Evolutionary conservation across 2,329 filamentous ascomycete species (phyloP), one percentile per base, ranked within the genome.

Genomic region (Calonectria fujianensis): DNA sequence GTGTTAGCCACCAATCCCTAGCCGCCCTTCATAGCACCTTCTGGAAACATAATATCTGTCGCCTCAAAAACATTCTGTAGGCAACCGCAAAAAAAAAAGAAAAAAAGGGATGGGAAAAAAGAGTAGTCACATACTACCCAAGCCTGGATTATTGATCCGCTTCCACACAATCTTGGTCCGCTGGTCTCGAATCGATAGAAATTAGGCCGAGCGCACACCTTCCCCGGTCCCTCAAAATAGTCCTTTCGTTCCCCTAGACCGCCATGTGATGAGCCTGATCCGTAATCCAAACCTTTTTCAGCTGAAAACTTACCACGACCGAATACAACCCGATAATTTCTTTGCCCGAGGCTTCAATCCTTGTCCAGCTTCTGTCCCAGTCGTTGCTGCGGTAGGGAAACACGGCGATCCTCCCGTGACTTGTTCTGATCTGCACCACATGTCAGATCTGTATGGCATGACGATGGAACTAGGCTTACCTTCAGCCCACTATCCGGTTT

Each of bases 281-380:
- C 29, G 41, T 41, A 50, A 65, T 48, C 13, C 16, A 48, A 65
- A 20, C 5, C 45, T 20, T 16, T 11, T n/a, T 29, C 61, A 50
- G n/a, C 27, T n/a, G 39, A 65, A 48, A 41, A 32, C 61, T 50
- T 50, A 65, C 61, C 13, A 41, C 61, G 24, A 65, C 41, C 41
- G 61, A 65, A 29, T 65, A 65, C n/a, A 65, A 48, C 61, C 61
- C 61, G n/a, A 65, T 11, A 7, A 65, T 35, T 5, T 65, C 61
- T 27, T 50, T 48, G 41, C 61, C 61, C 18, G 61, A 65, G 16
- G 29, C 27, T 65, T 48, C 41, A 14, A 65, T 65, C 16, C 39
- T 31, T 3, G 41, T 35, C 61, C 61, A 65, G 31, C 29, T 50
- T 16, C 61, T 29, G 13, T 50, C 37, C 14, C 41, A 29, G 13